These are phyloP conservation scores for Aspergillus sp. DNA, from an alignment of 2,329 filamentous ascomycete species.

Conservation along the genomic window DNA sequence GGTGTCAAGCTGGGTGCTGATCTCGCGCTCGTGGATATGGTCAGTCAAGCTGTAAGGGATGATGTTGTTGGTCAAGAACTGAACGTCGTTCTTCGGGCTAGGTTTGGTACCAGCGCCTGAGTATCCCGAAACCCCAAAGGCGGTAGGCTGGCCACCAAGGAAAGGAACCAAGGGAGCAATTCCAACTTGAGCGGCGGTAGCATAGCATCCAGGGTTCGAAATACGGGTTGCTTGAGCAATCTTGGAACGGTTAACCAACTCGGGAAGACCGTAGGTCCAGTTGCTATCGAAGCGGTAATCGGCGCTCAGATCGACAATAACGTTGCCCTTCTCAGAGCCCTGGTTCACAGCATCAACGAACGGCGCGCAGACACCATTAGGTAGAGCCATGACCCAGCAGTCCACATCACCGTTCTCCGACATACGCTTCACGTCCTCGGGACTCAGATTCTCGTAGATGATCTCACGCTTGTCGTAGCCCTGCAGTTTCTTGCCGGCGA, in stretches of 20 bases:
- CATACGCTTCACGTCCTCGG: constrained; percentile 81
- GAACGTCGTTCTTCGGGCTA: constrained; percentile 84
- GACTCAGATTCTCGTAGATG: constrained; percentile 80
- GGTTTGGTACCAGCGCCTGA: constrained; percentile 93
- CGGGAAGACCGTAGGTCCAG: constrained; percentile 88
- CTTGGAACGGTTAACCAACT: constrained; percentile 68
- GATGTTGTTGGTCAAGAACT: constrained; percentile 75
- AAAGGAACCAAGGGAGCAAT: constrained; percentile 75
- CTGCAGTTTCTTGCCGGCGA: constrained; percentile 76
- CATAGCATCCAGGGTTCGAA: constrained; percentile 90
- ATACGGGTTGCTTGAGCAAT: constrained; percentile 77
- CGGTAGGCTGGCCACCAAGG: constrained; percentile 69
- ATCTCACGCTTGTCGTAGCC: constrained; percentile 89
- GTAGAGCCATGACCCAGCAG: constrained; percentile 96
- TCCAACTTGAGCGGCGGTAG: constrained; percentile 83
- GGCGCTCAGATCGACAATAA: constrained; percentile 91
- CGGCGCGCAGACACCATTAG: constrained; percentile 89
- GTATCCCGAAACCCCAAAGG: constrained; percentile 91
- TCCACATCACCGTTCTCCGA: constrained; percentile 79
- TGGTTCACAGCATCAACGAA: constrained; percentile 83
- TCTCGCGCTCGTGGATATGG: constrained; percentile 92
- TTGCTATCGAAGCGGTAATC: constrained; percentile 83
- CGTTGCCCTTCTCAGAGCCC: constrained; percentile 58
- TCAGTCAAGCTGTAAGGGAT: constrained; percentile 87
- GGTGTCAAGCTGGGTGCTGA: constrained; percentile 67